Evolutionary conservation across 345 rosid genomes (phyloP).

Genomic region (Barbarea vulgaris): DNA sequence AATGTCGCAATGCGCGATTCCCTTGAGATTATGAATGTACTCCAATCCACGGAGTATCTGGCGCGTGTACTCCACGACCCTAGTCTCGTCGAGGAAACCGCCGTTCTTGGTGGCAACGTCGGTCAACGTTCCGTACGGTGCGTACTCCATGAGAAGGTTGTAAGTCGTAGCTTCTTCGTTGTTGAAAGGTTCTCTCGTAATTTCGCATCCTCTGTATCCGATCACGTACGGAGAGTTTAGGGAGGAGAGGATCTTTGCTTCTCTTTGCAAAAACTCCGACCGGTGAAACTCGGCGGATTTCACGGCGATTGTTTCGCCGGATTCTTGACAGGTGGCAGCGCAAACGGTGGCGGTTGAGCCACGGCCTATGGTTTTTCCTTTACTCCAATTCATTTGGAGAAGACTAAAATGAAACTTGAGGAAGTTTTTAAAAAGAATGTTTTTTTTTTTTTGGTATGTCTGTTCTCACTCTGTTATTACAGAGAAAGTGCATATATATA

Average conservation of each 20-base stretch:
- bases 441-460: slow-evolving; percentile 11
- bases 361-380: slow-evolving; percentile 61
- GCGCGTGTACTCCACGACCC: slow-evolving; percentile 49
- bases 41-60: slow-evolving; percentile 62
- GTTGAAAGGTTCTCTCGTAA: slow-evolving; percentile 44
- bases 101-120: slow-evolving; percentile 46
- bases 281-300: slow-evolving; percentile 53
- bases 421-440: neutral
- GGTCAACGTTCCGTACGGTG: slow-evolving; percentile 55
- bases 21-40: slow-evolving; percentile 54
- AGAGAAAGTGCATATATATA: slow-evolving; percentile 26
- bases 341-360: slow-evolving; percentile 81
- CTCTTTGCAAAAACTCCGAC: slow-evolving; percentile 56
- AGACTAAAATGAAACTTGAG: neutral
- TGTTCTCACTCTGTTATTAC: slow-evolving; percentile 25
- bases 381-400: slow-evolving; percentile 65
- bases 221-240: slow-evolving; percentile 54
- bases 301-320: slow-evolving; percentile 62
- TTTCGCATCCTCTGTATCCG: slow-evolving; percentile 59
- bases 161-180: slow-evolving; percentile 36
- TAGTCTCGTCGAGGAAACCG: slow-evolving; percentile 47
- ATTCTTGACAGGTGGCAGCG: slow-evolving; percentile 45
- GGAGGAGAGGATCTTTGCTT: slow-evolving; percentile 55
- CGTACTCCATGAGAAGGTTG: slow-evolving; percentile 73
- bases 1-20: slow-evolving; percentile 77